Conservation (phyloP, 208 protist genomes). For the Blastocrithidia nonstop region DNA sequence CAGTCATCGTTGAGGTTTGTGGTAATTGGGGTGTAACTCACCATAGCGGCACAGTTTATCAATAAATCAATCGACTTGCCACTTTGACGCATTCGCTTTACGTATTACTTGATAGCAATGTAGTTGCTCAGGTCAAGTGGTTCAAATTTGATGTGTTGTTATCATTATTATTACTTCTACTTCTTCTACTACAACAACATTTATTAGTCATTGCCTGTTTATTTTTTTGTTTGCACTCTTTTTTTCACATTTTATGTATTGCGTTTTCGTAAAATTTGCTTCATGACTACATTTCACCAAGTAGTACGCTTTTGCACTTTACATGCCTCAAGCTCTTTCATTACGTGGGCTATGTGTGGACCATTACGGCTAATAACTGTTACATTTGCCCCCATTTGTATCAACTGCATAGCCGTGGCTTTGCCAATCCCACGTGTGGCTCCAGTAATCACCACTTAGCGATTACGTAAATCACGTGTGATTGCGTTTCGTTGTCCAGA, state of each 20-base stretch:
- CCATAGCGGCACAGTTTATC: slow-evolving; percentile 56
- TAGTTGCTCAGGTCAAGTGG: slow-evolving; percentile 56
- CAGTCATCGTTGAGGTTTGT: slow-evolving; percentile 62
- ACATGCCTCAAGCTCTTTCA: too few relatives aligned
- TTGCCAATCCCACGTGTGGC: slow-evolving; percentile 58
- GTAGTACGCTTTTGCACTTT: too few relatives aligned
- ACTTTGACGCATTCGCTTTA: slow-evolving; percentile 24
- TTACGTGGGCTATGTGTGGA: too few relatives aligned
- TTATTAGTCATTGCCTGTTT: too few relatives aligned
- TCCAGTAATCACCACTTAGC: slow-evolving; percentile 62
- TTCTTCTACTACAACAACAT: neutral
- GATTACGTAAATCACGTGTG: slow-evolving; percentile 29
- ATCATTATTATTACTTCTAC: too few relatives aligned
- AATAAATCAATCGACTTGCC: slow-evolving; percentile 32
- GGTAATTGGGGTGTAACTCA: slow-evolving; percentile 28
- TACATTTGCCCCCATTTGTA: slow-evolving; percentile 42
- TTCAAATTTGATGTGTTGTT: slow-evolving; percentile 28
- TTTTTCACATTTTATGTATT: too few relatives aligned
- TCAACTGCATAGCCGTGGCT: slow-evolving; percentile 48
- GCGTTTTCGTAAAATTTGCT: too few relatives aligned
- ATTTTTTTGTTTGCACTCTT: too few relatives aligned
- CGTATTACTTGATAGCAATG: slow-evolving; percentile 56
- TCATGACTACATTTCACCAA: too few relatives aligned
- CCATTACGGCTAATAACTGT: too few relatives aligned
- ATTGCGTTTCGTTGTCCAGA: slow-evolving; percentile 19